phyloP scores from a whole-genome alignment of 805 yeast genomes.

The Kockiozyma suomiensis region DNA sequence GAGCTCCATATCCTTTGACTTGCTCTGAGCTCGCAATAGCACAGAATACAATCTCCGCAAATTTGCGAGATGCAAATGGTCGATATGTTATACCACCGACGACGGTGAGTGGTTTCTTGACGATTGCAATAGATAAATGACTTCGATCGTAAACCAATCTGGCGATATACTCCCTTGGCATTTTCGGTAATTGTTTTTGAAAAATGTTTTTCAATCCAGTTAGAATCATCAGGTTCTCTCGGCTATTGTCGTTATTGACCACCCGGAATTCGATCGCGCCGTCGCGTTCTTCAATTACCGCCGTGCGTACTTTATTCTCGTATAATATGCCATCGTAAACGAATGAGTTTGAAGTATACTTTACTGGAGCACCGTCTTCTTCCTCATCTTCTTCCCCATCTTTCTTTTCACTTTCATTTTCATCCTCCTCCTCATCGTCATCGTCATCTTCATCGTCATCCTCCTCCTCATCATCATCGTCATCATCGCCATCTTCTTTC shows the following conservation, averaged over 20 bases:
- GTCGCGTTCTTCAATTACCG: constrained; percentile 90
- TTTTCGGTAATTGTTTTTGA: constrained; percentile 95
- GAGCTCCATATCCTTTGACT: constrained; percentile 98
- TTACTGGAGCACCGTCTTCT: constrained; percentile 13
- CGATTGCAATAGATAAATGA: constrained; percentile 94
- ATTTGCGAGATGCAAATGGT: constrained; percentile 85
- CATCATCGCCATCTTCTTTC: constrained; percentile 41
- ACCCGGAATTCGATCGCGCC: constrained; percentile 94
- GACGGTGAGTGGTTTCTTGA: constrained; percentile 88
- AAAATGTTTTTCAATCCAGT: constrained; percentile 95
- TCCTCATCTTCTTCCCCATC: constrained; percentile 9
- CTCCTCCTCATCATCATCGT: constrained; percentile 35
- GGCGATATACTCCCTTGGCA: constrained; percentile 97
- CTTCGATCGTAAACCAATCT: constrained; percentile 91
- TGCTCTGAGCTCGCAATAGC: constrained; percentile 98
- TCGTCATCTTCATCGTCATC: constrained; percentile 38
- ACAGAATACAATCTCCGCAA: constrained; percentile 98
- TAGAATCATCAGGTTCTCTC: constrained; percentile 84
- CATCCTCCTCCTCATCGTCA: constrained; percentile 34
- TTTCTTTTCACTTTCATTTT: constrained; percentile 7
- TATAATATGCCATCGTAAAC: constrained; percentile 77
- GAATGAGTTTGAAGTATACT: constrained; percentile 51
- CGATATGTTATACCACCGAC: constrained; percentile 97
- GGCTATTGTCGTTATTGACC: constrained; percentile 89
- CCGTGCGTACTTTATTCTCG: constrained; percentile 87